phyloP scores from a whole-genome alignment of 495 filamentous ascomycete species.

The Chaetomium tenue region DNA sequence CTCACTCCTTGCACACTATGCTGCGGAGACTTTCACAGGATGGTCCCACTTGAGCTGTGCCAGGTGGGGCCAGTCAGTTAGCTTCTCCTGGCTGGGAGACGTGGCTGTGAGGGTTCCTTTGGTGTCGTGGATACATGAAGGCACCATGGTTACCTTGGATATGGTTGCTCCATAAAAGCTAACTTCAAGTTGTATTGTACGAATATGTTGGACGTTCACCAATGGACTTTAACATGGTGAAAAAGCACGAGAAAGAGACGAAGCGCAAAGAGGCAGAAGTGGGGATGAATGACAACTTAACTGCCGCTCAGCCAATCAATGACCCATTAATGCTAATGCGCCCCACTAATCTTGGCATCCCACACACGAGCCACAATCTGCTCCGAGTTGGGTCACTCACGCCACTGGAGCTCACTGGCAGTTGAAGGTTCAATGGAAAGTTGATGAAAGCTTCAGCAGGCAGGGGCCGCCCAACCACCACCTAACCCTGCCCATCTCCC shows the following conservation, averaged over 20 bases:
- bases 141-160: neutral
- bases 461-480: neutral
- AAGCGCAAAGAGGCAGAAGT: neutral
- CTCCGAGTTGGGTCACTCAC: too few relatives aligned
- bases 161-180: too few relatives aligned
- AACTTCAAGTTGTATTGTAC: too few relatives aligned
- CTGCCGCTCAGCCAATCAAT: neutral
- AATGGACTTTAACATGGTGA: neutral
- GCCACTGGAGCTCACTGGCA: neutral
- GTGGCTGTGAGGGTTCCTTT: neutral
- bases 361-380: too few relatives aligned
- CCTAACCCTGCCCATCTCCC: neutral
- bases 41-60: conserved; percentile 4
- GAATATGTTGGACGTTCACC: too few relatives aligned
- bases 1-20: neutral
- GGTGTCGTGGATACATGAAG: neutral
- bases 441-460: neutral
- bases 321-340: neutral
- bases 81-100: neutral
- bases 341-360: neutral
- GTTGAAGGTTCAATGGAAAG: neutral
- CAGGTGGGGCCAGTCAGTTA: neutral
- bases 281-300: neutral
- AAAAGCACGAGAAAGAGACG: neutral
- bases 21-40: neutral